These are phyloP conservation scores for Fusarium burgessii DNA, from an alignment of 2,329 filamentous ascomycete genomes.

Conservation along the genomic window DNA sequence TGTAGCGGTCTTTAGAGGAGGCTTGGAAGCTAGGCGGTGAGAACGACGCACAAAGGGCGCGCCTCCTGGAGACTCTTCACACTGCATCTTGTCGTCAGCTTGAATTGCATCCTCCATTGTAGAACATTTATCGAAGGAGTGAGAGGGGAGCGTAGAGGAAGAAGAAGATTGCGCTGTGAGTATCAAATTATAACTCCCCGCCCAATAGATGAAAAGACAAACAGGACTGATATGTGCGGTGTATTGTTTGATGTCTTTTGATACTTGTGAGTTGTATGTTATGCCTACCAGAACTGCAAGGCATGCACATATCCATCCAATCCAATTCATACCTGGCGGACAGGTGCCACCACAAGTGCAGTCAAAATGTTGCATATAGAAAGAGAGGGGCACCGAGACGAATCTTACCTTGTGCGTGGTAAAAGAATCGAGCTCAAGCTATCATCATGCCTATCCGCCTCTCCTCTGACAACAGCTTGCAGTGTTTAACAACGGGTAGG, in stretches of 20 bases:
- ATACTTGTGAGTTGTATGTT: not conserved
- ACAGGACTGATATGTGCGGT: not conserved
- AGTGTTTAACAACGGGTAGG: not conserved
- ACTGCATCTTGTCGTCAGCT: conserved; percentile 26
- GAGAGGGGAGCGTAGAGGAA: not conserved
- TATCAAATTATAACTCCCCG: not conserved
- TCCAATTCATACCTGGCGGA: not conserved
- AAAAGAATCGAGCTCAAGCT: not conserved
- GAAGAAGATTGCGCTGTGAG: conserved; percentile 1
- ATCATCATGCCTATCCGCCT: conserved; percentile 8
- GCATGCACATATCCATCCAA: conserved; percentile 7
- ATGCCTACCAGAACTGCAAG: conserved; percentile 10
- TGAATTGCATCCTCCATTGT: conserved; percentile 5
- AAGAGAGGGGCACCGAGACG: not conserved
- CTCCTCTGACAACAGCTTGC: not conserved
- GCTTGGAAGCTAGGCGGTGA: conserved; percentile 27
- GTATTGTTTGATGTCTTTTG: not conserved
- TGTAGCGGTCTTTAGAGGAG: conserved; percentile 1
- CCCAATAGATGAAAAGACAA: not conserved
- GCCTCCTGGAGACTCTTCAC: not conserved
- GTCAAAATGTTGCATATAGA: not conserved
- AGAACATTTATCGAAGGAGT: not conserved
- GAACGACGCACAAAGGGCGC: conserved; percentile 35
- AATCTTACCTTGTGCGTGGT: not conserved
- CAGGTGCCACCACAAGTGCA: conserved; percentile 9